Base-by-base conservation (phyloP, 148 eudicot species). In the Euryodendron excelsum region DNA sequence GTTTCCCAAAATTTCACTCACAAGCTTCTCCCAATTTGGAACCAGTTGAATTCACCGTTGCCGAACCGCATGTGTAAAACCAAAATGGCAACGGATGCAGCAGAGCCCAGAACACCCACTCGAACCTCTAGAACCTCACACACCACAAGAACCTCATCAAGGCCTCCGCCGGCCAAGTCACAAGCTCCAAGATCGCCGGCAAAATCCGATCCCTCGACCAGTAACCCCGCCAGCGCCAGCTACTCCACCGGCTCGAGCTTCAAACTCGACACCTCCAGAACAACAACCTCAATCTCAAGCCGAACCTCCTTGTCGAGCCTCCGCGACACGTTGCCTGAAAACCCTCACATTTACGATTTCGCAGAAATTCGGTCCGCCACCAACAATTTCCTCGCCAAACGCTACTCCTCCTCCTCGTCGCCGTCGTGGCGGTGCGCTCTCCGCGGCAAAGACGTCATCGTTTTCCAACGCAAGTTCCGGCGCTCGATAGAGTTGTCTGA, bases 361-460 rank as follows among this genome's bases (percentile, higher is more conserved):
- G 74, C 94, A 58, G 94, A 94, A 41, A 86, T 94, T 30, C 94
- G 96, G 34, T 30, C 84, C 67, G 91, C 97, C 67, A 94, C 98
- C 64, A 94, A 94, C 85, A 94, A 94, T 60, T 94, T 94, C 85
- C 91, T 92, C 73, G 55, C 89, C 31, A 89, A 85, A n/a, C 84
- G 84, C 66, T 44, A 76, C 80, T 72, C 81, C 61, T 80, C 76
- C 75, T 34, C 81, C 50, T 79, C 91, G 10, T 65, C 93, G 15
- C 83, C 90, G 0, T 89, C 89, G 6, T 94, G 98, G 97, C 88
- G 88, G 0, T 90, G 90, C 72, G 33, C 69, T 20, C 82, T 94
- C 37, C 87, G 78, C 50, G 83, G 80, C 65, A 87, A 88, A 45
- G 85, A 92, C 65, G 92, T 84, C 0, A 12, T 91, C 64, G 77